Base-by-base conservation (phyloP, 1,139 yeast genomes). In the Debaryomyces robertsiae region DNA sequence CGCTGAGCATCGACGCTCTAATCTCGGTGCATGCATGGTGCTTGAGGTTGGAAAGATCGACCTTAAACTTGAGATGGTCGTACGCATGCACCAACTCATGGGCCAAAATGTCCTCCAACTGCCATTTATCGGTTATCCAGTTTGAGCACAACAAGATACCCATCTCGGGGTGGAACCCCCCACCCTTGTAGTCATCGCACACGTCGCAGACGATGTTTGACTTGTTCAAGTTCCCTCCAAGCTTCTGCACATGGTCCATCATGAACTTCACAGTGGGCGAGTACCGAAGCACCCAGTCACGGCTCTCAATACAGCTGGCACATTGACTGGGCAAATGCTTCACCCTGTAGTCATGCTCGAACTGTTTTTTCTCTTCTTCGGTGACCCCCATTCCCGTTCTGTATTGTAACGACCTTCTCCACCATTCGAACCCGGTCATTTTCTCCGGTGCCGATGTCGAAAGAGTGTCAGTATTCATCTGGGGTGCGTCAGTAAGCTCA, bases 1-100 rank as follows among this genome's bases (percentile, higher is more conserved):
- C 99, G 55, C 96, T 86, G 28, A 93, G 71, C 57, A 88, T 84
- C 10, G 95, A 84, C 0, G 98, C 98, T 46, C 99, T 73, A 39
- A 93, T 89, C 64, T 93, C 98, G 0, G 97, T 84, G 62, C 98
- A 94, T 0, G 98, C 98, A 60, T 93, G 98, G 57, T 93, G 98
- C 55, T 81, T 80, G 57, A 94, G 69, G 61, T 93, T 80, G 42
- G 75, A 60, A 82, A 95, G 84, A 60, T 93, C 86, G 7, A 93
- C 89, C 41, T 88, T 73, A 68, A 94, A 93, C 60, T 89, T 84
- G 51, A 89, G 71, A 57, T 90, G 84, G 62, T 93, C 99, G 63
- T 89, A 93, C 40, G 91, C 94, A 63, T 93, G 99, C 16, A 94
- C 83, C 60, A 93, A 73, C 58, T 93, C 99, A 60, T 93, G 99